Evolutionary conservation across 768 basidiomycete species (phyloP).

Genomic region (Pisolithus microcarpus): DNA sequence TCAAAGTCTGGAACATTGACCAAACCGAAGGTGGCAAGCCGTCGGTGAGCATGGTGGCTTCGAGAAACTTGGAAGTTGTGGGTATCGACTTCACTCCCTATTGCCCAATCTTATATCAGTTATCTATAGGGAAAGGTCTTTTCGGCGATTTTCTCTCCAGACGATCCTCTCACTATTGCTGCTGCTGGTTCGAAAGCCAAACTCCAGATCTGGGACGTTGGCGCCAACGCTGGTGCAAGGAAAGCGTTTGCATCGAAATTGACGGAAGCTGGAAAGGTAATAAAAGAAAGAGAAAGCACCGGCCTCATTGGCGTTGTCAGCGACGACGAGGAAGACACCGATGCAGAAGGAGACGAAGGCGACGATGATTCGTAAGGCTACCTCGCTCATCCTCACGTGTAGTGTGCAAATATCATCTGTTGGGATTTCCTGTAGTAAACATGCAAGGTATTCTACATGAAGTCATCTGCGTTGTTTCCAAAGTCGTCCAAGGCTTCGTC

Average conservation of each 20-base stretch:
- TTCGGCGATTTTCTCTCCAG: conserved; percentile 84
- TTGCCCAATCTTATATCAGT: conserved; percentile 1
- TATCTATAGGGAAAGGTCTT: conserved; percentile 86
- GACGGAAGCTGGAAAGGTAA: conserved; percentile 55
- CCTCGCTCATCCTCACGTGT: neutral
- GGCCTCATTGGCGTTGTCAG: conserved; percentile 64
- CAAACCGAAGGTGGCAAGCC: conserved; percentile 55
- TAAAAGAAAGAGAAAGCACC: conserved; percentile 59
- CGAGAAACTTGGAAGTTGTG: conserved; percentile 88
- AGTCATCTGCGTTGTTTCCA: conserved; percentile 67
- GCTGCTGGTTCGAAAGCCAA: conserved; percentile 93
- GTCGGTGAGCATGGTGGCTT: conserved; percentile 76
- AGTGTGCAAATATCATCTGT: conserved; percentile 6
- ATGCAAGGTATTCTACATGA: conserved; percentile 63
- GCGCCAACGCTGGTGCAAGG: conserved; percentile 71
- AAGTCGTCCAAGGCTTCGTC: conserved; percentile 91
- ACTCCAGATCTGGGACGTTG: conserved; percentile 93
- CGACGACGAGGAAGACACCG: conserved; percentile 65
- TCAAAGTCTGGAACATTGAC: conserved; percentile 95
- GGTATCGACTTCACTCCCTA: conserved; percentile 19
- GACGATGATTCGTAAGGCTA: conserved; percentile 7
- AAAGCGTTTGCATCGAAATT: conserved; percentile 80
- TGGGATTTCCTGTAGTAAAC: conserved; percentile 3
- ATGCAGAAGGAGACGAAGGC: conserved; percentile 33
- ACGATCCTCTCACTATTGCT: conserved; percentile 88